These are phyloP conservation scores for Ceratocystis destructans DNA, from an alignment of 2,329 filamentous ascomycete species.

Conservation along the genomic window DNA sequence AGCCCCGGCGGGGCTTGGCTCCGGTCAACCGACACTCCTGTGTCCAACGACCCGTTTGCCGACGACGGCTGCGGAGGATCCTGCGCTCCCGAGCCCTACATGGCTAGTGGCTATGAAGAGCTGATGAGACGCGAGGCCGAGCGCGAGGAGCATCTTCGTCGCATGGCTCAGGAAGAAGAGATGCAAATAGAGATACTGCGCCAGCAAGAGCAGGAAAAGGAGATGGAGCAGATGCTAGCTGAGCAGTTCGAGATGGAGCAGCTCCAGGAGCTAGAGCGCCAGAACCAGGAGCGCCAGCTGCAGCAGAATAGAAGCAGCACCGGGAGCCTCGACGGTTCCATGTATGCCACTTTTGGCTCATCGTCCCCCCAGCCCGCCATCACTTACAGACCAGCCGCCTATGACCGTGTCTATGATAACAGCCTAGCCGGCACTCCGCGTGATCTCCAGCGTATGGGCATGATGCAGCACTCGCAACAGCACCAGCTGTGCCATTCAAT, in stretches of 20 bases:
- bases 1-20: constrained; percentile 13
- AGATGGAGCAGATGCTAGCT: constrained; percentile 23
- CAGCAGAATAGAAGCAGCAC: constrained; percentile 9
- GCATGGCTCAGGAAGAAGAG: constrained; percentile 12
- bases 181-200: constrained; percentile 1
- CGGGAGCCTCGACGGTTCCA: constrained; percentile 2
- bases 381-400: constrained; percentile 20
- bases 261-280: constrained; percentile 26
- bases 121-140: constrained; percentile 52
- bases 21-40: constrained; percentile 5
- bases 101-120: constrained; percentile 65
- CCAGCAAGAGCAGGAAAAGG: constrained; percentile 26
- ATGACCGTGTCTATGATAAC: constrained; percentile 15
- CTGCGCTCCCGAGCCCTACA: constrained; percentile 62
- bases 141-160: constrained; percentile 15
- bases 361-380: neutral
- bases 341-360: constrained; percentile 30
- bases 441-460: constrained; percentile 14
- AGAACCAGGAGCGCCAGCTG: constrained; percentile 27
- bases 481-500: neutral
- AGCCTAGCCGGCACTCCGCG: neutral
- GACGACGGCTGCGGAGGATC: constrained; percentile 27
- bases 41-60: constrained; percentile 9
- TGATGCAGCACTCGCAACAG: constrained; percentile 7
- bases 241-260: neutral